Evolutionary conservation across 768 basidiomycete species (phyloP).

Genomic region (Mycena alexandri): DNA sequence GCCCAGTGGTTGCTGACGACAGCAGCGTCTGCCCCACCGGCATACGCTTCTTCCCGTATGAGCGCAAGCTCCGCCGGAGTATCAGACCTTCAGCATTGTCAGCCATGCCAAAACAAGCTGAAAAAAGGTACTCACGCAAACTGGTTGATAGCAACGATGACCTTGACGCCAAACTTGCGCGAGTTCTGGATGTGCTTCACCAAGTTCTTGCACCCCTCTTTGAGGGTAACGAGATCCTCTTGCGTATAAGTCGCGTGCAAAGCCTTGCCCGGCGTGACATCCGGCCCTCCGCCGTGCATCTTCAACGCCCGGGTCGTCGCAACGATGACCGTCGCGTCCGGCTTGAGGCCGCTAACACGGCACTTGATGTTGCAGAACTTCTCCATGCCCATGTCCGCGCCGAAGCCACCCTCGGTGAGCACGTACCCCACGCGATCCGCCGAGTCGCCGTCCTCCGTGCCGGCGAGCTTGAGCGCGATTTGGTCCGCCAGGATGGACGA

Average conservation of each 20-base stretch:
- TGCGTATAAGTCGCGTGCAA: constrained; percentile 94
- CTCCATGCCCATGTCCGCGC: constrained; percentile 99
- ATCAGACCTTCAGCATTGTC: constrained; percentile 72
- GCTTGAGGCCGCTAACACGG: constrained; percentile 90
- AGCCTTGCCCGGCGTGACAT: constrained; percentile 95
- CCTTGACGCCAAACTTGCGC: constrained; percentile 96
- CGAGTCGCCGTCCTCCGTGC: constrained; percentile 91
- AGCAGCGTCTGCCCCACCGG: constrained; percentile 93
- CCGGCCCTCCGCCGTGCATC: constrained; percentile 99
- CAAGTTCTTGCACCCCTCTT: constrained; percentile 94
- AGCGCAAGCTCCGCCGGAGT: constrained; percentile 90
- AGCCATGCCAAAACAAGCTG: constrained; percentile 2
- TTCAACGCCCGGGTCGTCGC: constrained; percentile 98
- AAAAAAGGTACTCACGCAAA: constrained; percentile 79
- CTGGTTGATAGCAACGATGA: constrained; percentile 94
- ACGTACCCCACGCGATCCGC: constrained; percentile 91
- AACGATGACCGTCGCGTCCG: constrained; percentile 95
- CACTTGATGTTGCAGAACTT: constrained; percentile 99
- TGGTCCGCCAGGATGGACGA: constrained; percentile 98
- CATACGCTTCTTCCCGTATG: constrained; percentile 82
- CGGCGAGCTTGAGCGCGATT: constrained; percentile 96
- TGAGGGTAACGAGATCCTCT: constrained; percentile 90
- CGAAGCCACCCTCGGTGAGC: constrained; percentile 98
- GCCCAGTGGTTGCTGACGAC: constrained; percentile 99
- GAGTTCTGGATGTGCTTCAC: constrained; percentile 94